Conservation (phyloP, 805 yeast species). For the Ogataea henricii region DNA sequence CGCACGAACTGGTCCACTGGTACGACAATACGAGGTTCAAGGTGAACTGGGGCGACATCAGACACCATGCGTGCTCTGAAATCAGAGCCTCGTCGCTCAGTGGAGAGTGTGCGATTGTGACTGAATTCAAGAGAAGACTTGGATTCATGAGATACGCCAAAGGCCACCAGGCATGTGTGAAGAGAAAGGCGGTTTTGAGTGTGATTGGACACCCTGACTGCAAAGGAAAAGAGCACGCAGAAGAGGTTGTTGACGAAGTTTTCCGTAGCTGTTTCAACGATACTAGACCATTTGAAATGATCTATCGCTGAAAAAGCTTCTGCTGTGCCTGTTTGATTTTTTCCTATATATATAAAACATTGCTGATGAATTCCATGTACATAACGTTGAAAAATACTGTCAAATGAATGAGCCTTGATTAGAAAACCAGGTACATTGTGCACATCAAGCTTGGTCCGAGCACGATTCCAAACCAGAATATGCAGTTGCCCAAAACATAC, state of each 20-base stretch:
- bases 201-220: conserved; percentile 88
- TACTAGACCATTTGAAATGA: conserved; percentile 93
- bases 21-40: conserved; percentile 88
- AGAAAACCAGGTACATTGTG: conserved; percentile 78
- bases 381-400: not conserved
- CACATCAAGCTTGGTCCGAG: conserved; percentile 89
- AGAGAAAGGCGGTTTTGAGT: conserved; percentile 82
- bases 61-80: conserved; percentile 97
- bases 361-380: not conserved
- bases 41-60: conserved; percentile 80
- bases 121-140: conserved; percentile 58
- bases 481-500: conserved; percentile 68
- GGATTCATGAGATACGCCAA: conserved; percentile 41
- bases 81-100: conserved; percentile 89
- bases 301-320: conserved; percentile 55
- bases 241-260: conserved; percentile 77
- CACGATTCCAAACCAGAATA: conserved; percentile 91
- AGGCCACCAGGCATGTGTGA: conserved; percentile 91
- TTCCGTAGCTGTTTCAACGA: conserved; percentile 93
- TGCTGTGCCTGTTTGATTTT: conserved; percentile 1
- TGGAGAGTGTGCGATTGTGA: conserved; percentile 92
- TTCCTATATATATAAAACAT: not conserved
- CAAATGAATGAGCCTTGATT: not conserved
- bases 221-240: conserved; percentile 70
- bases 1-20: conserved; percentile 93